Conservation (phyloP, 805 yeast species). For the Barnettozyma californica region DNA sequence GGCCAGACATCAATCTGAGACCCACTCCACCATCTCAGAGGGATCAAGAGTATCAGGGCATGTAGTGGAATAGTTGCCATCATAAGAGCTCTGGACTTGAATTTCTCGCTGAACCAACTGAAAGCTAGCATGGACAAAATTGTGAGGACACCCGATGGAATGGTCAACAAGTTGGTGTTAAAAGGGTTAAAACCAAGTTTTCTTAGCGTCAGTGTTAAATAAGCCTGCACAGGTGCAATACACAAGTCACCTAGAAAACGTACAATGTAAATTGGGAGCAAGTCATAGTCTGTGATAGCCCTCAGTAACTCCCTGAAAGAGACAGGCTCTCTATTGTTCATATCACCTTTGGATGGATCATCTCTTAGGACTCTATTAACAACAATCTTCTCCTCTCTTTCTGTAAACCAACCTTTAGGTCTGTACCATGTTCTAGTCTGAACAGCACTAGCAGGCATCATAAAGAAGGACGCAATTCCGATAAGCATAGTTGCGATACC, state of each 20-base stretch:
- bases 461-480: constrained; percentile 42
- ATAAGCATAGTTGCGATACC: constrained; percentile 52
- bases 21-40: constrained; percentile 36
- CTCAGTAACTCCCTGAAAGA: constrained; percentile 33
- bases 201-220: constrained; percentile 44
- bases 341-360: constrained; percentile 61
- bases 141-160: constrained; percentile 41
- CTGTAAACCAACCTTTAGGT: constrained; percentile 50
- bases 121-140: constrained; percentile 31
- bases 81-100: constrained; percentile 24
- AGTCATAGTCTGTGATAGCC: constrained; percentile 42
- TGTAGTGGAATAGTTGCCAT: constrained; percentile 28
- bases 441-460: constrained; percentile 55
- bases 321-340: constrained; percentile 56
- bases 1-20: constrained; percentile 7
- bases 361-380: constrained; percentile 57
- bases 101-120: constrained; percentile 34
- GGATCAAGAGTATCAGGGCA: constrained; percentile 29
- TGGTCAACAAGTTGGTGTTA: constrained; percentile 43
- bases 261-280: constrained; percentile 52
- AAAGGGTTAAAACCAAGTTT: constrained; percentile 47
- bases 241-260: constrained; percentile 36
- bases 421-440: constrained; percentile 46
- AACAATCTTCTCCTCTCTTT: constrained; percentile 50
- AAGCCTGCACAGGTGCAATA: constrained; percentile 31